These are phyloP conservation scores for Rhynchosporium secalis DNA, from an alignment of 2,329 filamentous ascomycete species.

Conservation along the genomic window DNA sequence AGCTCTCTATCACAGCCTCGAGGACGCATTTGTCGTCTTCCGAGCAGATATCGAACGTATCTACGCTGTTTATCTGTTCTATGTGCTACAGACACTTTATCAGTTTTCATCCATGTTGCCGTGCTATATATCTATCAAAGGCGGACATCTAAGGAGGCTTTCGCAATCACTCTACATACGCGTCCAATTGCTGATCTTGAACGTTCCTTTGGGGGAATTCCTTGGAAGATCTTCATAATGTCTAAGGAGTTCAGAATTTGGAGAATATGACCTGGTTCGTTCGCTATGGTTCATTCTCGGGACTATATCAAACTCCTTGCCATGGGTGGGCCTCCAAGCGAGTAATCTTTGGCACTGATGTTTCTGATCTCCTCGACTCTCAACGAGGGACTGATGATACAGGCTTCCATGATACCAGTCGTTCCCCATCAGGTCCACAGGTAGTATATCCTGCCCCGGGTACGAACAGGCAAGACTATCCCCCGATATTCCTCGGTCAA, in stretches of 20 bases:
- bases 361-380: background rate
- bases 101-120: background rate
- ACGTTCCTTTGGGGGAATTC: background rate
- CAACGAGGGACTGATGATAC: background rate
- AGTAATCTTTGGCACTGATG: background rate
- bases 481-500: background rate
- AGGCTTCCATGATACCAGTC: background rate
- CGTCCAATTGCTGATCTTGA: background rate
- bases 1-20: constrained; percentile 1
- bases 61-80: background rate
- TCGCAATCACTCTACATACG: background rate
- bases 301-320: background rate
- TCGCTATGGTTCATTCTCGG: background rate
- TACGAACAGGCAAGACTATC: background rate
- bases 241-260: background rate
- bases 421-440: background rate
- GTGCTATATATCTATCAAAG: background rate
- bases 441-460: background rate
- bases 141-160: background rate
- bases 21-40: background rate
- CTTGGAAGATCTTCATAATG: background rate
- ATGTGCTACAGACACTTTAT: background rate
- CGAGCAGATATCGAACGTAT: constrained; percentile 3
- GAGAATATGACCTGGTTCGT: background rate
- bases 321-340: background rate